A percentile compares a stretch with the other conserved stretches of the same genome.
These are phyloP conservation scores for carrot (Daucus carota) DNA, from an alignment of 129 eudicot genomes.

Conservation along the genomic window DH1_v3.0 NC_030382.2:47628501-47629000, in stretches of 20 bases:
- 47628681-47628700: not conserved
- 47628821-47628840: not conserved
- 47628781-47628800: not conserved
- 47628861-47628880: not conserved
- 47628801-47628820: not conserved
- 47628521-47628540: not conserved
- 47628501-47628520: constrained; percentile 7
- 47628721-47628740: not conserved
- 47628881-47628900: not conserved
- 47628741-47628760: not conserved
- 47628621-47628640: not conserved
- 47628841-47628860: not conserved
- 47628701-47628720: not conserved
- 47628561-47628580: not conserved
- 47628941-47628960: not conserved
- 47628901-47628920: not conserved
- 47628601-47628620: not conserved
- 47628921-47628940: not conserved
- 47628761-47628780: not conserved
- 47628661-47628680: not conserved
- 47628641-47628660: not conserved
- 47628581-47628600: constrained; percentile 2
- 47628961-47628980: not conserved
- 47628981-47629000: constrained; percentile 8
- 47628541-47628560: not conserved